A percentile compares a stretch with the other conserved stretches of the same genome.
phyloP scores from a whole-genome alignment of 1,284 basidiomycete species.

The Tilletia walkeri region DNA sequence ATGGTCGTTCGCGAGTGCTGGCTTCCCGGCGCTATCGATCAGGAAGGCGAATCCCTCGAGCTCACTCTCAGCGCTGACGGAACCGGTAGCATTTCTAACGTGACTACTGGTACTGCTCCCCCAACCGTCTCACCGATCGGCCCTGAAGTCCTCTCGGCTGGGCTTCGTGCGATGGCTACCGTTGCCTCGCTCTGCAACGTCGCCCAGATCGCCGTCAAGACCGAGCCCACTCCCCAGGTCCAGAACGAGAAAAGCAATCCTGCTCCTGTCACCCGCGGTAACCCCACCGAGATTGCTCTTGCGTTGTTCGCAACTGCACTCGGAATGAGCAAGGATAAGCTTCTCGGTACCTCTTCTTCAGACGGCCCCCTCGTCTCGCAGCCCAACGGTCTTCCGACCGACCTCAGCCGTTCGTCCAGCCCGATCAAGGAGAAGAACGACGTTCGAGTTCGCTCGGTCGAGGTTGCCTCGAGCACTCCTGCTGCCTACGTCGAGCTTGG shows the following conservation, averaged over 20 bases:
- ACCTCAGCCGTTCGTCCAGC: slow-evolving; percentile 1
- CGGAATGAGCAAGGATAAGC: slow-evolving; percentile 17
- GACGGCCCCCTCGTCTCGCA: not conserved
- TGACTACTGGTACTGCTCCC: not conserved
- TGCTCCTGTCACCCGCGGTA: slow-evolving; percentile 38
- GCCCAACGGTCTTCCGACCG: not conserved
- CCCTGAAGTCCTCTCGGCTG: not conserved
- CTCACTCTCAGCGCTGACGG: not conserved
- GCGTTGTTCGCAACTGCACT: slow-evolving; percentile 42
- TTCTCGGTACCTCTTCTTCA: slow-evolving; percentile 12
- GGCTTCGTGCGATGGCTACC: slow-evolving; percentile 31
- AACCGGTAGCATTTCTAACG: too few relatives aligned
- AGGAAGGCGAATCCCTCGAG: not conserved
- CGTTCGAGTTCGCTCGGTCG: slow-evolving; percentile 25
- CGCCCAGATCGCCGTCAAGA: slow-evolving; percentile 34
- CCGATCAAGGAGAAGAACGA: slow-evolving; percentile 12
- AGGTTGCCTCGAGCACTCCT: slow-evolving; percentile 24
- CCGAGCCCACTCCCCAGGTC: slow-evolving; percentile 16
- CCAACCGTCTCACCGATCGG: not conserved
- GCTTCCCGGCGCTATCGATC: slow-evolving; percentile 19
- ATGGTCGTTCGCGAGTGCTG: slow-evolving; percentile 48
- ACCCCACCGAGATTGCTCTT: slow-evolving; percentile 48
- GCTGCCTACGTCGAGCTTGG: slow-evolving; percentile 28
- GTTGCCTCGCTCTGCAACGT: slow-evolving; percentile 49
- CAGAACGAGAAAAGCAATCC: slow-evolving; percentile 32